phyloP scores from a whole-genome alignment of 2,329 filamentous ascomycete species.

The Colletotrichum lindemuthianum region DNA sequence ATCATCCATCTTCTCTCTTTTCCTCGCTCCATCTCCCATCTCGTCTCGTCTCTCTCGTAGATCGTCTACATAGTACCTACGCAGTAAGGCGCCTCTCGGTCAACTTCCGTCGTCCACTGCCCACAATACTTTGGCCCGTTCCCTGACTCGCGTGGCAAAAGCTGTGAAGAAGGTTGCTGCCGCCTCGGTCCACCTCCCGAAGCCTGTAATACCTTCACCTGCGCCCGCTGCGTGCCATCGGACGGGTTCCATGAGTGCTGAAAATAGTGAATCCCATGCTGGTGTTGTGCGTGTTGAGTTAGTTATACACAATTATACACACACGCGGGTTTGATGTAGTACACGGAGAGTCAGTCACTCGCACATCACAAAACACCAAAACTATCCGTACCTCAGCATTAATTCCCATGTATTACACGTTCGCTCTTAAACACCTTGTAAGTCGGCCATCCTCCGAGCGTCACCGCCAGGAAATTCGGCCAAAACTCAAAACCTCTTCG shows the following conservation, averaged over 20 bases:
- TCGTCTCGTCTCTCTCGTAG: slow-evolving; percentile 6
- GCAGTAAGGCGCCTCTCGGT: slow-evolving; percentile 16
- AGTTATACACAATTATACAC: no score
- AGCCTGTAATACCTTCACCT: slow-evolving; percentile 8
- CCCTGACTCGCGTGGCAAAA: slow-evolving; percentile 30
- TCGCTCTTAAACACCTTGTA: background rate
- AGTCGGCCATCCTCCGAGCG: slow-evolving; percentile 14
- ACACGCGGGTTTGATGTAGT: no score
- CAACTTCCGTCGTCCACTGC: slow-evolving; percentile 29
- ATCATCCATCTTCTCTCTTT: no score
- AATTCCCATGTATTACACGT: no score
- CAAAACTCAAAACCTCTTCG: no score
- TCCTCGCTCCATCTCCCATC: slow-evolving; percentile 14
- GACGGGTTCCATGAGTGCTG: slow-evolving; percentile 23
- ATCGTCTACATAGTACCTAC: background rate
- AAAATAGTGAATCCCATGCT: slow-evolving; percentile 24
- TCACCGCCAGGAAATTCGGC: background rate
- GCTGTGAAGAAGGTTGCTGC: background rate
- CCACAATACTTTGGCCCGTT: slow-evolving; percentile 4
- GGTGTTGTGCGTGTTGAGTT: slow-evolving; percentile 1
- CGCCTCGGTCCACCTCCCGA: slow-evolving; percentile 20
- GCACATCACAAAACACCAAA: no score
- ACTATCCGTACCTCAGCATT: no score
- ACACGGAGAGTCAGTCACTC: no score
- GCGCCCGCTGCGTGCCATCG: slow-evolving; percentile 18